Base-by-base conservation (phyloP, 1,139 yeast genomes). In the Geotrichum reessii region DNA sequence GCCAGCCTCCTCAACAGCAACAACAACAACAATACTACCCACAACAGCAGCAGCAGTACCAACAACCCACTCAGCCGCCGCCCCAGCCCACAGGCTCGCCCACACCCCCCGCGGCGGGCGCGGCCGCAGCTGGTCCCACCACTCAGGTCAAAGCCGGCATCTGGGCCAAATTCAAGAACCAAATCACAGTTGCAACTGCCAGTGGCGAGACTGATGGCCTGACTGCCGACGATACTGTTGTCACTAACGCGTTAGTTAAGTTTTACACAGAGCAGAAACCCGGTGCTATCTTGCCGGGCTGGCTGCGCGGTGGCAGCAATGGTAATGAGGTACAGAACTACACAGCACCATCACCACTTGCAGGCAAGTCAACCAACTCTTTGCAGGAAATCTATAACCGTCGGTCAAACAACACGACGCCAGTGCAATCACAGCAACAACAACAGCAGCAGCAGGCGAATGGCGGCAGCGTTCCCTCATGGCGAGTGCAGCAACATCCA, bases 231-330 rank as follows among this genome's bases (percentile, higher is more conserved):
- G 74, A 73, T 54, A 73, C 76, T 0, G 69, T 71, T 7, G 61
- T 74, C 9, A 69, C 71, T 55, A 65, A 73, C 50, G 74, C 76
- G 5, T 61, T 73, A 55, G 67, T 69, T 11, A 63, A 67, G 53
- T 72, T 60, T 65, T 73, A 74, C 58, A 54, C 58, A 22, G 60
- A 61, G 19, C 62, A 63, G 52, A 65, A 62, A 14, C 66, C 66
- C 24, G 48, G 52, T 4, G 21, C 64, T 14, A 9, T 31, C 40
- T 11, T 31, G 40, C 72, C 73, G 1, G 57, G 58, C 25, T 69
- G 73, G 73, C 66, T 69, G 2, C 28, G 53, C 21, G 42, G 48
- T 14, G 42, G 48, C 17, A 42, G 55, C 12, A 22, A 28, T 47
- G 31, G 55, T 21, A 19, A 21, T 17, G 33, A 31, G n/a, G 40